These are phyloP conservation scores for Candida tropicalis DNA, from an alignment of 1,139 yeast genomes.

Conservation along the genomic window DNA sequence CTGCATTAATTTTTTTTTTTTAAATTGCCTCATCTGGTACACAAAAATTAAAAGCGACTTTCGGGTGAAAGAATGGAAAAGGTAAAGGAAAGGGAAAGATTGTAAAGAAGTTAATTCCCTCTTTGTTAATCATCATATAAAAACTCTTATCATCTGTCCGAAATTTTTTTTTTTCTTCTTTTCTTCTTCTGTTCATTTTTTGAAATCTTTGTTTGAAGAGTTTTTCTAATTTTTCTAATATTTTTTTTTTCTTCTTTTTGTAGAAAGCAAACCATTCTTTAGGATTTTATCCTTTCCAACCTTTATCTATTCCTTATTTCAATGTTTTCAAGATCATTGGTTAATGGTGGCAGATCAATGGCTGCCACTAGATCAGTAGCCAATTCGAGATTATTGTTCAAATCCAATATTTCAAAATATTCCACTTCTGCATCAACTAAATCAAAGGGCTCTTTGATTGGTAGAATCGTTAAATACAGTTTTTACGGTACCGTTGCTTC, in stretches of 20 bases:
- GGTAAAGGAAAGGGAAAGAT: neutral
- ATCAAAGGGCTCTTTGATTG: conserved; percentile 18
- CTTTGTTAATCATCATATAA: no score
- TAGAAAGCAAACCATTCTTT: conserved; percentile 2
- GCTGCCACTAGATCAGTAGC: conserved; percentile 23
- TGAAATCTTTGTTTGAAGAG: no score
- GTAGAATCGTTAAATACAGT: conserved; percentile 33
- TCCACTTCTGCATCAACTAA: conserved; percentile 12
- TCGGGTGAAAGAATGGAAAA: conserved; percentile 1
- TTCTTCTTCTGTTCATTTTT: no score
- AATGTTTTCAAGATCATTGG: conserved; percentile 10
- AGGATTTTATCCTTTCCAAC: conserved; percentile 1
- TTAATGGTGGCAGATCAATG: conserved; percentile 13
- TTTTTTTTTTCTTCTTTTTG: neutral
- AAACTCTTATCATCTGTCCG: conserved; percentile 6
- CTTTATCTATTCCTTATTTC: conserved; percentile 6
- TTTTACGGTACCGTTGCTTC: conserved; percentile 31
- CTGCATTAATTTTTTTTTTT: neutral
- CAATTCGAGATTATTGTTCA: conserved; percentile 19
- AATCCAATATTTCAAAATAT: conserved; percentile 13
- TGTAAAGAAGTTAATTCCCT: no score
- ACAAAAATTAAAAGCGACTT: conserved; percentile 3
- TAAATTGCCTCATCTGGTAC: conserved; percentile 2
- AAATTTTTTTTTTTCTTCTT: conserved; percentile 1
- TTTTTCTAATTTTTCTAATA: no score